Percentiles rank a stretch among this genome's conserved stretches.
phyloP scores from a whole-genome alignment of 1,284 basidiomycete species.

The Malassezia japonica region DNA sequence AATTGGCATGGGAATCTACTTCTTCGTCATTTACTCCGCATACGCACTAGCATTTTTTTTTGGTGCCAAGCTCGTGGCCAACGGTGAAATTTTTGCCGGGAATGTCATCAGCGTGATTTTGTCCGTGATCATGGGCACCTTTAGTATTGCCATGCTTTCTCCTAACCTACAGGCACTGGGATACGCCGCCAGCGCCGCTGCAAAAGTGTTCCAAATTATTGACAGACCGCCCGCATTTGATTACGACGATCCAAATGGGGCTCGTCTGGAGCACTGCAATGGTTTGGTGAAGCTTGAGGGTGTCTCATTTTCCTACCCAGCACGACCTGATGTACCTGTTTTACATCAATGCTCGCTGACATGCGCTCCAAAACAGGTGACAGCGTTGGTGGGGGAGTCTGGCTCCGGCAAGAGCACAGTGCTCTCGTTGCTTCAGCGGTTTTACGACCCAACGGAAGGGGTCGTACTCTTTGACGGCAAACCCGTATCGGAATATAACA shows the following conservation, averaged over 20 bases:
- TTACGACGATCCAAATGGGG: constrained; percentile 62
- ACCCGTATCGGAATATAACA: constrained; percentile 40
- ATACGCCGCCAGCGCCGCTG: constrained; percentile 74
- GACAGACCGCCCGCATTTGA: constrained; percentile 77
- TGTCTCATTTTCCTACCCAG: constrained; percentile 39
- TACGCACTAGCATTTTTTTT: constrained; percentile 46
- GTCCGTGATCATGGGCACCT: constrained; percentile 42
- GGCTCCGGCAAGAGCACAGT: constrained; percentile 48
- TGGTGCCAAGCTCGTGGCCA: constrained; percentile 40
- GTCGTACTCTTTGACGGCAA: constrained; percentile 30
- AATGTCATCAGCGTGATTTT: constrained; percentile 46
- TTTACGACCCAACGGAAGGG: constrained; percentile 42
- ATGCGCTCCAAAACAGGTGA: constrained; percentile 32
- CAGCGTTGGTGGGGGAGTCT: constrained; percentile 58
- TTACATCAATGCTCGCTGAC: constrained; percentile 30
- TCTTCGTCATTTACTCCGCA: constrained; percentile 47
- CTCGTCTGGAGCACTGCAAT: constrained; percentile 61
- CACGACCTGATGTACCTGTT: constrained; percentile 36
- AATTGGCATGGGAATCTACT: constrained; percentile 57
- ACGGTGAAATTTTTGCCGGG: constrained; percentile 33
- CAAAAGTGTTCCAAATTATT: constrained; percentile 83
- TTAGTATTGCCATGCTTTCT: constrained; percentile 50
- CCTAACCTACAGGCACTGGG: constrained; percentile 58
- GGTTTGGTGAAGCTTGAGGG: constrained; percentile 56
- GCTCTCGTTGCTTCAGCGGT: constrained; percentile 52